phyloP scores from a whole-genome alignment of 495 filamentous ascomycete species.

The Tuber brumale region DNA sequence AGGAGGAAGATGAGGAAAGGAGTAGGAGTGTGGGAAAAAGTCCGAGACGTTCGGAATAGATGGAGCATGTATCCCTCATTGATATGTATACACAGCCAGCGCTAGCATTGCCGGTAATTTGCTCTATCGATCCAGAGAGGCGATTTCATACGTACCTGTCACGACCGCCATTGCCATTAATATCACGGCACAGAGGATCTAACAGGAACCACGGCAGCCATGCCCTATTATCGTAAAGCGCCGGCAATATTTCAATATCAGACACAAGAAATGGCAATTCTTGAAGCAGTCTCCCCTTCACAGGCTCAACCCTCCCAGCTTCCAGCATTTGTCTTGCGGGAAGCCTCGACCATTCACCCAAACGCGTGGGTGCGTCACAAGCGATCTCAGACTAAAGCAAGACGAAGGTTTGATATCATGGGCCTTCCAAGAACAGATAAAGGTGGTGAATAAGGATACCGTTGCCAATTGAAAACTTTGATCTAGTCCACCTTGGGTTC shows the following conservation, averaged over 20 bases:
- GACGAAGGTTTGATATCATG: conserved; percentile 2
- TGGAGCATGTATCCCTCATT: neutral
- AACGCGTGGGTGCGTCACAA: conserved; percentile 16
- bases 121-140: neutral
- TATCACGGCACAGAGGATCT: neutral
- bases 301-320: neutral
- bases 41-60: neutral
- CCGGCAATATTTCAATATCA: neutral
- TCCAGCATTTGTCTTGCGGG: neutral
- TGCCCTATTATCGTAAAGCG: neutral
- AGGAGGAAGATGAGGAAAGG: neutral
- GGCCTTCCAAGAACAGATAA: neutral
- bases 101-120: neutral
- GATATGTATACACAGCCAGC: neutral
- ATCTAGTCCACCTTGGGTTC: conserved; percentile 6
- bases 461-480: neutral
- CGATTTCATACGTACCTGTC: neutral
- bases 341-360: conserved; percentile 8
- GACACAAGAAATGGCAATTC: neutral
- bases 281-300: neutral
- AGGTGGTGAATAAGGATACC: neutral
- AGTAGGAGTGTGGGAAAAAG: neutral
- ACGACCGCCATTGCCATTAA: neutral
- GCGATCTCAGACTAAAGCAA: conserved; percentile 15
- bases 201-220: neutral